Evolutionary conservation across 2,329 filamentous ascomycete genomes (phyloP).

Genomic region (Lasiodiplodia gonubiensis): DNA sequence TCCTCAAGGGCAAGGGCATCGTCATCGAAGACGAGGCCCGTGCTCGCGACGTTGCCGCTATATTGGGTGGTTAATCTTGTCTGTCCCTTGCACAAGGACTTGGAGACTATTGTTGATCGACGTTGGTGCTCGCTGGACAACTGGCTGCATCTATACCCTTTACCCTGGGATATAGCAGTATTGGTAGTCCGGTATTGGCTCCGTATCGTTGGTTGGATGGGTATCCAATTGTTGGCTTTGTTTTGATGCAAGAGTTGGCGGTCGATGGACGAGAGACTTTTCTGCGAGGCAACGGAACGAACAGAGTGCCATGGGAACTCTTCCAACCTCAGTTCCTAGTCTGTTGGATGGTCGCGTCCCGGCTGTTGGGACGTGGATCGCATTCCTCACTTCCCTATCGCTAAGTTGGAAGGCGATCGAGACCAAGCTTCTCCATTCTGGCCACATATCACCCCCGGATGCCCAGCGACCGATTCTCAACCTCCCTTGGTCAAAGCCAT

Average conservation of each 20-base stretch:
- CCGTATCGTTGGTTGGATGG: conserved; percentile 5
- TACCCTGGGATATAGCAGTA: neutral
- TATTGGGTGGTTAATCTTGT: neutral
- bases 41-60: neutral
- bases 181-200: conserved; percentile 1
- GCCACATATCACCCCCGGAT: neutral
- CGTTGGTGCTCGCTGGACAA: neutral
- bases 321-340: neutral
- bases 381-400: conserved; percentile 6
- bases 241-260: conserved; percentile 13
- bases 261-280: neutral
- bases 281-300: neutral
- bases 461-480: neutral
- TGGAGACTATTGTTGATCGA: neutral
- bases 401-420: neutral
- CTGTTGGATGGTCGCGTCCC: neutral
- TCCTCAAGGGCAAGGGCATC: conserved; percentile 69
- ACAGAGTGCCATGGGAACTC: neutral
- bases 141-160: neutral
- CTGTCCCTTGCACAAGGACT: neutral
- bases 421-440: neutral
- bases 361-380: neutral
- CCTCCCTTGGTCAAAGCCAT: neutral
- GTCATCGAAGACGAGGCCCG: conserved; percentile 63
- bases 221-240: conserved; percentile 6